Base-by-base conservation (phyloP, 768 basidiomycete species). In the Suillus placidus region DNA sequence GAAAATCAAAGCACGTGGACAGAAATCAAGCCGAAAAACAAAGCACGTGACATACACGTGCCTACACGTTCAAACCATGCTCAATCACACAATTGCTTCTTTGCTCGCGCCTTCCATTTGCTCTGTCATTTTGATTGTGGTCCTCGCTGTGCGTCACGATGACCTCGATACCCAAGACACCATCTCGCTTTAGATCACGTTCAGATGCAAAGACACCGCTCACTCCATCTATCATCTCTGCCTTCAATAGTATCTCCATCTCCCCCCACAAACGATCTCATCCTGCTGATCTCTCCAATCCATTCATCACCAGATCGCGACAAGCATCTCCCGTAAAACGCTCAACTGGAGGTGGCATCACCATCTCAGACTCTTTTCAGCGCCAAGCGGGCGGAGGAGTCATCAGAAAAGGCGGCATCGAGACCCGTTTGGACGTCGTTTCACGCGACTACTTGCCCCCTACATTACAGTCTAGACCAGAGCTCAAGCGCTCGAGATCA, bases 371-470 rank as follows among this genome's bases (percentile, higher is more conserved):
- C 47, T 81, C 80, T 0, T 77, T 90, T 8, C 82, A 87, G 62
- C 82, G 86, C 3, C 91, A 92, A 71, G 88, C 89, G 0, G 85
- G 80, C 67, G 66, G 57, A 13, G 90, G 92, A 7, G 85, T 94
- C 20, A 89, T 94, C 68, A 80, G 91, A 43, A 90, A 86, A 67
- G 92, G 92, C 49, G 91, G 91, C 9, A 76, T 93, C 13, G 92
- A 94, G 73, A 89, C 88, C 67, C 82, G 90, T 64, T 79, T 93
- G 18, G 88, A 94, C 55, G 90, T 93, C 26, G 86, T 94, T 63
- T 89, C 89, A 0, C 81, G 84, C 56, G 92, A 94, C 74, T 93
- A 93, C 69, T 83, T 89, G 16, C 90, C 91, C n/a, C 84, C 84
- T 10, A 69, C 77, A 23, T 71, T 61, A 35, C 62, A 61, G n/a